phyloP scores from a whole-genome alignment of 1,284 basidiomycete species.

The Coriolopsis trogii region DNA sequence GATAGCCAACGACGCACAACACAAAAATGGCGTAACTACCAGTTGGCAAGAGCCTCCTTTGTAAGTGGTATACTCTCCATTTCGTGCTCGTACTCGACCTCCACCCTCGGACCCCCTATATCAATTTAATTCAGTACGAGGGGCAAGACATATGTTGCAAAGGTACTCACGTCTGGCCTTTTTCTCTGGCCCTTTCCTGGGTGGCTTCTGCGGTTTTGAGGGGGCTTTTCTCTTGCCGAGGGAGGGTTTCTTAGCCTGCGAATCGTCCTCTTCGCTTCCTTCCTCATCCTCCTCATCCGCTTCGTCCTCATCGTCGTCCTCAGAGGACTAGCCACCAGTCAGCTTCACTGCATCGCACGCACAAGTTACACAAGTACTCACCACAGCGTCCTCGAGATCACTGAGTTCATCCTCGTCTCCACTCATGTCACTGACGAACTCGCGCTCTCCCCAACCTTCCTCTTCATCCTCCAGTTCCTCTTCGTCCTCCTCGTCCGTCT shows the following conservation, averaged over 20 bases:
- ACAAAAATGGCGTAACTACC: constrained; percentile 47
- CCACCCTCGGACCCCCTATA: constrained; percentile 78
- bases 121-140: constrained; percentile 21
- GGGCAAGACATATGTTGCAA: constrained; percentile 1
- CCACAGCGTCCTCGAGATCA: constrained; percentile 72
- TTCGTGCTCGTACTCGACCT: constrained; percentile 95
- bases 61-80: constrained; percentile 72
- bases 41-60: constrained; percentile 58
- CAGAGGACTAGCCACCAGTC: constrained; percentile 16
- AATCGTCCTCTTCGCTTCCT: constrained; percentile 34
- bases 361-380: constrained; percentile 34
- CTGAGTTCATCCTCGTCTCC: constrained; percentile 67
- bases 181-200: constrained; percentile 57
- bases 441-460: constrained; percentile 72
- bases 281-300: constrained; percentile 36
- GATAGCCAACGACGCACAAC: neutral
- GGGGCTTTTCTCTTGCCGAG: constrained; percentile 72
- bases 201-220: constrained; percentile 40
- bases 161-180: constrained; percentile 57
- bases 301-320: constrained; percentile 36
- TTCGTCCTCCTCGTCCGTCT: constrained; percentile 56
- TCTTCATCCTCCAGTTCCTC: constrained; percentile 62
- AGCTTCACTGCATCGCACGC: constrained; percentile 25
- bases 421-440: constrained; percentile 88
- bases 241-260: constrained; percentile 37